Conservation (phyloP, 352 stramenopile genomes). For the Phytopythium kandeliae region DNA sequence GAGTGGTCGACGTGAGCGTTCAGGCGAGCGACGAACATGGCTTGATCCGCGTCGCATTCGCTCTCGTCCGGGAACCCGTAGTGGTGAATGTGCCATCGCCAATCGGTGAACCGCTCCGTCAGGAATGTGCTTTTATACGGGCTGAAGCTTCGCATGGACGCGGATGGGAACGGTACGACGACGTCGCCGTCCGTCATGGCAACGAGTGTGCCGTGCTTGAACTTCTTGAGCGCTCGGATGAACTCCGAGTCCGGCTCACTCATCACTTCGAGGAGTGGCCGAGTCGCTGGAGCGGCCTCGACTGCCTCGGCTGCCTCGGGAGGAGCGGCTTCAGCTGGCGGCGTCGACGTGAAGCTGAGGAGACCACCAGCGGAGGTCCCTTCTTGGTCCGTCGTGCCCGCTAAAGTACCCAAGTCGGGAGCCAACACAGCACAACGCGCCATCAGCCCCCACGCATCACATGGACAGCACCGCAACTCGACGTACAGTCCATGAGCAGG, state of each 20-base stretch:
- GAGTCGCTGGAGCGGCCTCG: constrained; percentile 13
- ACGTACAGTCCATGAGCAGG: constrained; percentile 45
- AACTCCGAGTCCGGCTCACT: constrained; percentile 49
- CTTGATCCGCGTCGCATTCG: neutral
- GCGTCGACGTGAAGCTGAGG: neutral
- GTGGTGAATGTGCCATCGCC: constrained; percentile 70
- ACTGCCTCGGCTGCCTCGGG: neutral
- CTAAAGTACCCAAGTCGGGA: no score
- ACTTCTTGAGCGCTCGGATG: constrained; percentile 43
- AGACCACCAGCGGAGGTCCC: no score
- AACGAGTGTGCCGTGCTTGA: constrained; percentile 55
- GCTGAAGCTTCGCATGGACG: constrained; percentile 66
- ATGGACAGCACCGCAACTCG: no score
- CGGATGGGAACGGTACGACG: constrained; percentile 65
- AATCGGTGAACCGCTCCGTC: constrained; percentile 45
- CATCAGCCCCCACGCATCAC: neutral
- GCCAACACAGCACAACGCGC: neutral
- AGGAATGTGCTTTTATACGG: constrained; percentile 51
- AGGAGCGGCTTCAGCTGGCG: neutral
- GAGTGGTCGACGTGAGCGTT: constrained; percentile 40
- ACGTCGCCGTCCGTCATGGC: constrained; percentile 76
- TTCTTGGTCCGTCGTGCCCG: no score
- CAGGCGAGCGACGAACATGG: constrained; percentile 26
- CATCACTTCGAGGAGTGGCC: constrained; percentile 60
- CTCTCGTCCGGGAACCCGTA: constrained; percentile 34